Evolutionary conservation across 2,329 filamentous ascomycete genomes (phyloP), one percentile per base, ranked within the genome.

Genomic region (Tolypocladium capitatum): DNA sequence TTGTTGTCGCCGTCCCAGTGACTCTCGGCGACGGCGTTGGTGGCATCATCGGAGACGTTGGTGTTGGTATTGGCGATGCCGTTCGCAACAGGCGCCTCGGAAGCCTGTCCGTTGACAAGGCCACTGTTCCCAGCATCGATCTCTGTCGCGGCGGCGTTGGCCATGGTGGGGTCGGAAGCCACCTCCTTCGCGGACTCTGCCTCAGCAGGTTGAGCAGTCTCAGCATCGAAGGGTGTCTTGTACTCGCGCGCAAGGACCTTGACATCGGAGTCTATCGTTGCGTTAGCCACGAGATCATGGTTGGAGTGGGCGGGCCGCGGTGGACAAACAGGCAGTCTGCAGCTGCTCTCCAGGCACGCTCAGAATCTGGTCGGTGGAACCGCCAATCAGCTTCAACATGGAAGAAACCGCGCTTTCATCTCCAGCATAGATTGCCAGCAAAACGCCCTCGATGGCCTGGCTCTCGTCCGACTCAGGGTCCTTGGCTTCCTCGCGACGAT

Each of bases 361-460:
- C 53, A 71, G 67, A 2, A 86, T 80, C 50, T 71, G 71, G 53
- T 91, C 85, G 14, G 81, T 73, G 27, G 78, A 74, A 32, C 84
- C 86, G 49, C 86, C 74, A 48, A 89, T 84, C 49, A 94, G 73
- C 70, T 86, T 89, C 59, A 86, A 67, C 68, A 88, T 88, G 48
- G 84, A 79, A 47, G 77, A 70, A 24, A 92, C 85, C 45, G 85
- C 86, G 55, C 71, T 74, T 53, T 85, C 77, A 58, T 91, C 85
- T 43, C 86, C 87, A 42, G 80, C 79, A 66, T 94, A 92, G 31
- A 92, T 83, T 51, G 83, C 76, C 43, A 89, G 72, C 49, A 94
- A 72, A 32, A 87, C 81, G 46, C 86, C 86, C 67, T 94, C 86
- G 50, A 92, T 81, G 33, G 86, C 87, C 65, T 81, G 80, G 65